Evolutionary conservation across 805 yeast species (phyloP).

Genomic region (Saccharomycopsis synnaedendra): DNA sequence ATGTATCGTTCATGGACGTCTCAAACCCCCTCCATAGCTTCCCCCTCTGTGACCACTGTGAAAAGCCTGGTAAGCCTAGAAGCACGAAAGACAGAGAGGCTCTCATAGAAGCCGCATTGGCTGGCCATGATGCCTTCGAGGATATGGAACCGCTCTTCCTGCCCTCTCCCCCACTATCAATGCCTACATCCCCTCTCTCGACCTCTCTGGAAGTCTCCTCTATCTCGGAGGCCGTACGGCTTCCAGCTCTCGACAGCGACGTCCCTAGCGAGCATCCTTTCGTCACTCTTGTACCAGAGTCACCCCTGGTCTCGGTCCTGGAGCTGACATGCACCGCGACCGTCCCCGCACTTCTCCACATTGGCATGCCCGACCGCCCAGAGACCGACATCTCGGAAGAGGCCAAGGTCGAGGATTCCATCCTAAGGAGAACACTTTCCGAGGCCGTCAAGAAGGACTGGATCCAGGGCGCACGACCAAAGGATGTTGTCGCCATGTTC

Average conservation of each 20-base stretch:
- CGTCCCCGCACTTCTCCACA: too few relatives aligned
- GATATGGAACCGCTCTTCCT: too few relatives aligned
- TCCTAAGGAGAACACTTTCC: too few relatives aligned
- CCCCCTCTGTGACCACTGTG: conserved; percentile 10
- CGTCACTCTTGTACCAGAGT: not conserved
- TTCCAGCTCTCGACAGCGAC: not conserved
- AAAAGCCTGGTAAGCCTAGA: conserved; percentile 7
- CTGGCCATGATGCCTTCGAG: not conserved
- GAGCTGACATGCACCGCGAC: not conserved
- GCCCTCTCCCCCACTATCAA: not conserved
- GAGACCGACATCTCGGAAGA: too few relatives aligned
- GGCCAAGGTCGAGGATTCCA: too few relatives aligned
- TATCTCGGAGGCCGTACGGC: not conserved
- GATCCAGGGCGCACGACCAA: too few relatives aligned
- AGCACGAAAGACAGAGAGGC: conserved; percentile 5
- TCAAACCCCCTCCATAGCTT: not conserved
- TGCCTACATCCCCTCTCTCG: not conserved
- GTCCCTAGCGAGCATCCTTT: not conserved
- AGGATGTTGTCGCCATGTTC: too few relatives aligned
- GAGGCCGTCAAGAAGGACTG: too few relatives aligned
- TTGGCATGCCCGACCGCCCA: too few relatives aligned
- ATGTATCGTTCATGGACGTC: conserved; percentile 5
- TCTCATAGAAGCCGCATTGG: conserved; percentile 3
- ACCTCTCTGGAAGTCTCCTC: not conserved
- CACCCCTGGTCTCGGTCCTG: conserved; percentile 23